Evolutionary conservation across 2,329 filamentous ascomycete species (phyloP).

Genomic region (Alternaria sp.): DNA sequence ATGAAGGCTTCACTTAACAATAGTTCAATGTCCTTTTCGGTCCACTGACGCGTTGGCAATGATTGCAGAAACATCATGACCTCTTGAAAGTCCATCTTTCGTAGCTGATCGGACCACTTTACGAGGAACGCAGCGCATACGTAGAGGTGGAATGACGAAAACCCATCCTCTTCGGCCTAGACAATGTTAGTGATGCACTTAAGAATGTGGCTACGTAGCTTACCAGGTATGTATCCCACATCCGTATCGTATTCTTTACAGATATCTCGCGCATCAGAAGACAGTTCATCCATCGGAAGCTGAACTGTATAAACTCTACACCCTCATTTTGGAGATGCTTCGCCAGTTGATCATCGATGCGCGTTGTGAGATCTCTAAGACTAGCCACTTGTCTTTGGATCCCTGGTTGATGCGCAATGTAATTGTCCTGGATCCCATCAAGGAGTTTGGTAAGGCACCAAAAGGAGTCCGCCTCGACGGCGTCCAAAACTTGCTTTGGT

Average conservation of each 20-base stretch:
- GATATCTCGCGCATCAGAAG: slow-evolving; percentile 97
- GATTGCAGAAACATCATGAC: slow-evolving; percentile 99
- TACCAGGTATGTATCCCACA: slow-evolving; percentile 99
- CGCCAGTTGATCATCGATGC: slow-evolving; percentile 83
- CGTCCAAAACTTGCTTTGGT: slow-evolving; percentile 87
- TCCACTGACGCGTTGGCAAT: slow-evolving; percentile 91
- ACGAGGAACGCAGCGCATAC: slow-evolving; percentile 97
- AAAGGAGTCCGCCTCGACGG: slow-evolving; percentile 96
- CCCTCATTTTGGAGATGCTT: slow-evolving; percentile 89
- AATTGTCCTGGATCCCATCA: slow-evolving; percentile 99
- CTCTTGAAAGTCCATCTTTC: slow-evolving; percentile 98
- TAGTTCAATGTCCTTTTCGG: slow-evolving; percentile 96
- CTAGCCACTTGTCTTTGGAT: slow-evolving; percentile 93
- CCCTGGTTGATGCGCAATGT: slow-evolving; percentile 95
- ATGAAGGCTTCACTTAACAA: slow-evolving; percentile 96
- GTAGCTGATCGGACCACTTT: slow-evolving; percentile 94
- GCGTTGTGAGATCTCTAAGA: slow-evolving; percentile 84
- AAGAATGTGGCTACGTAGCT: slow-evolving; percentile 37
- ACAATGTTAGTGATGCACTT: slow-evolving; percentile 15
- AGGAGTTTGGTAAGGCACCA: slow-evolving; percentile 98
- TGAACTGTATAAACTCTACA: slow-evolving; percentile 99
- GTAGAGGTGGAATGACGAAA: slow-evolving; percentile 97
- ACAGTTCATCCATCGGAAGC: slow-evolving; percentile 99
- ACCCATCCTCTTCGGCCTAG: slow-evolving; percentile 96
- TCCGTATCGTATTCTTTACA: slow-evolving; percentile 93